Evolutionary conservation across 1,284 basidiomycete species (phyloP), one percentile per base, ranked within the genome.

Genomic region (Cutaneotrichosporon sp.): DNA sequence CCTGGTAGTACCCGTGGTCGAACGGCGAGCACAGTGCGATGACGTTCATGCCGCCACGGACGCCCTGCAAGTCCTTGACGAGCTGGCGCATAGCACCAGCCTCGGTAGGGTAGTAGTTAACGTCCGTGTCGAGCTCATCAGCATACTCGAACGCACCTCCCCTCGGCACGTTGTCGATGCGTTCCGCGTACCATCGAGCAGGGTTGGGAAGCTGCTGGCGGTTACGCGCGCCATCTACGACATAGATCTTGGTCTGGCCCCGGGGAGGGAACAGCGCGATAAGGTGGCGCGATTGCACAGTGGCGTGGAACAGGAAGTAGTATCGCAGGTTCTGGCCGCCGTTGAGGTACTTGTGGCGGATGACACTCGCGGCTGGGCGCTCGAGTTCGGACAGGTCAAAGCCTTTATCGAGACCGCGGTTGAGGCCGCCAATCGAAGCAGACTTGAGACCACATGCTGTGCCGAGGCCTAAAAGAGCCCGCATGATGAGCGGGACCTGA

Each of bases 231-330:
- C 89, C 88, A 79, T 99, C 96, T 57, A 98, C 93, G 58, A 98
- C 83, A 77, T 96, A 95, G 2, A 98, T 83, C 72, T 89, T 89
- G 52, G 89, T 88, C 8, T 82, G 72, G 0, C 88, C 88, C n/a
- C 80, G 82, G 0, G 91, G 90, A 51, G 89, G 83, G 82, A 99
- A 96, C 16, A 98, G 83, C 1, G 89, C 90, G 72, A 97, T 91
- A n/a, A 97, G 86, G 72, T 99, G 94, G 16, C 97, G 85, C 2
- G 86, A 85, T 8, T 89, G 87, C 60, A 85, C 88, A 46, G 86
- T 84, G 13, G 92, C 89, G 52, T 99, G 96, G 77, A 93, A 98
- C n/a, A 99, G 84, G 81, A 97, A 91, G 63, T 96, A 84, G 78
- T 92, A 91, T 70, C 91, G 91, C 50, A 89, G 83, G 66, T 84